Conservation (phyloP, 2,329 filamentous ascomycete genomes). For the Ceratocystis colombiana region DNA sequence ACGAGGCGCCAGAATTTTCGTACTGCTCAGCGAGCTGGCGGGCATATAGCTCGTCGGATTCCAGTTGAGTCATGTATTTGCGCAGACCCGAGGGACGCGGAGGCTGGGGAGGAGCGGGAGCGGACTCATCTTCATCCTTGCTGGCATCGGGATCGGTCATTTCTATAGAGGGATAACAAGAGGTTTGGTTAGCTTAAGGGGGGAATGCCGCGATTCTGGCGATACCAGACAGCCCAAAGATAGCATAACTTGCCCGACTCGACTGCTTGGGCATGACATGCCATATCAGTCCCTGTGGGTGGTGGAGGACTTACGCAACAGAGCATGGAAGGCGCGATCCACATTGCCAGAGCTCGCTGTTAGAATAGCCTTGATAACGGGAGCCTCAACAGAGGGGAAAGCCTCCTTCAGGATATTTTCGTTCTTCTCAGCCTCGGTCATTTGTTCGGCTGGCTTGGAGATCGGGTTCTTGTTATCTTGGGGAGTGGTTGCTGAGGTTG, state of each 20-base stretch:
- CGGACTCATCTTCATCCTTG: constrained; percentile 44
- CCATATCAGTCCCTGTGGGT: neutral
- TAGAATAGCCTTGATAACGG: constrained; percentile 79
- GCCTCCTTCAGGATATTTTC: constrained; percentile 85
- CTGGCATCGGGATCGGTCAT: constrained; percentile 70
- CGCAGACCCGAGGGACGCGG: constrained; percentile 57
- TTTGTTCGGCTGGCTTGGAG: constrained; percentile 73
- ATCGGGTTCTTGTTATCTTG: constrained; percentile 43
- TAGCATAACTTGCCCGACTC: no score
- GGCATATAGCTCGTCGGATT: constrained; percentile 84
- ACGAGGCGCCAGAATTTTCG: constrained; percentile 48
- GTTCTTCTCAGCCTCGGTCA: constrained; percentile 73
- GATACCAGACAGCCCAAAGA: no score
- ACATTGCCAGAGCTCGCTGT: constrained; percentile 76
- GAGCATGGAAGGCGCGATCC: constrained; percentile 89
- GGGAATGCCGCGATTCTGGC: neutral
- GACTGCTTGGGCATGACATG: neutral
- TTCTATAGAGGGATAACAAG: constrained; percentile 36
- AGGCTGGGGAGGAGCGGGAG: constrained; percentile 59
- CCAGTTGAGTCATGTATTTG: constrained; percentile 65
- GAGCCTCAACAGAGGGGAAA: constrained; percentile 70
- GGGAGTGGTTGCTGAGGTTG: constrained; percentile 23
- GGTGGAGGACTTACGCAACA: constrained; percentile 55
- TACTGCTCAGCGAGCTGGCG: constrained; percentile 90
- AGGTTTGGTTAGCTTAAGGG: neutral